Conservation (phyloP, 2,329 filamentous ascomycete species). For the Chaetoscypha palmicola region DNA sequence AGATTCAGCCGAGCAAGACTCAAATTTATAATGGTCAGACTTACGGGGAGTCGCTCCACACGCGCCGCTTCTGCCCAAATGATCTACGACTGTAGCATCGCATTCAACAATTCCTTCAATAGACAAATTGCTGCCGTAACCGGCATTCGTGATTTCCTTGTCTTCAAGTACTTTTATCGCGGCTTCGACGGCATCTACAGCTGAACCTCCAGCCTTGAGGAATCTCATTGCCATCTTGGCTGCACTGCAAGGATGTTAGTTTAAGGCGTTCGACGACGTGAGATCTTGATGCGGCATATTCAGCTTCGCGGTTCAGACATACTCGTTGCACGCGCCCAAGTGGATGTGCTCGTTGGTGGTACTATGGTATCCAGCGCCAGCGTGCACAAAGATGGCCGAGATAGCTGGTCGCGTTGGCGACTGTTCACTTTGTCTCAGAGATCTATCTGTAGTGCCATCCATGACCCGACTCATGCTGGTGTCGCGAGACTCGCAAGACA, state of each 20-base stretch:
- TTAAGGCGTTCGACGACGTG: background rate
- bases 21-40: too few species aligned
- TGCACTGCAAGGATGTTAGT: too few species aligned
- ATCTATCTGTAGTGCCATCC: slow-evolving; percentile 27
- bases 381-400: slow-evolving; percentile 87
- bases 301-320: slow-evolving; percentile 34
- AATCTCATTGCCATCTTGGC: slow-evolving; percentile 77
- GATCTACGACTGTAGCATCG: slow-evolving; percentile 89
- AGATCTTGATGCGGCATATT: slow-evolving; percentile 14
- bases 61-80: slow-evolving; percentile 83
- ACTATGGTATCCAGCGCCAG: slow-evolving; percentile 91
- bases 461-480: slow-evolving; percentile 14
- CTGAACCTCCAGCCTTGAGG: slow-evolving; percentile 68
- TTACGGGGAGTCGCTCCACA: slow-evolving; percentile 85
- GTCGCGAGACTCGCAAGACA: slow-evolving; percentile 2
- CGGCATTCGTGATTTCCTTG: slow-evolving; percentile 91
- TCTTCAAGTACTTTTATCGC: slow-evolving; percentile 86
- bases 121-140: slow-evolving; percentile 89
- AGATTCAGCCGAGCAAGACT: too few species aligned
- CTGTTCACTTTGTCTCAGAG: slow-evolving; percentile 16
- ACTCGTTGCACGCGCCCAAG: slow-evolving; percentile 83
- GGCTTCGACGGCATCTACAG: slow-evolving; percentile 83
- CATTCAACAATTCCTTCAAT: slow-evolving; percentile 90
- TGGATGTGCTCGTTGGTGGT: slow-evolving; percentile 77
- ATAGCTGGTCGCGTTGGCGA: slow-evolving; percentile 29